phyloP scores from a whole-genome alignment of 495 filamentous ascomycete genomes.

The Penicillium macrosclerotiorum region DNA sequence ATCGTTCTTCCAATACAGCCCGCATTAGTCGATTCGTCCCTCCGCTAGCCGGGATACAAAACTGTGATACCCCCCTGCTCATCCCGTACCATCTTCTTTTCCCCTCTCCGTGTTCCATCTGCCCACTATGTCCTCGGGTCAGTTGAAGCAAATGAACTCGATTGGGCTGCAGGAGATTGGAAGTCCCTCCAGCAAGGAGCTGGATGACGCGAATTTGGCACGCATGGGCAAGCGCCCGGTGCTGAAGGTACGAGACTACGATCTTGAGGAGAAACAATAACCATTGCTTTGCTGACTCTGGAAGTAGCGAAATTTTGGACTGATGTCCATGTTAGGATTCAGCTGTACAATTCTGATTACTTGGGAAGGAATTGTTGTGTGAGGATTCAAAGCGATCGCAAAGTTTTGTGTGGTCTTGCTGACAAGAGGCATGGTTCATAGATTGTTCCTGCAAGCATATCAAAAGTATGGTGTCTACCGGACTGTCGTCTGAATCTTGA shows the following conservation, averaged over 20 bases:
- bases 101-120: background rate
- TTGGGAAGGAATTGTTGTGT: conserved; percentile 48
- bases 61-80: background rate
- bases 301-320: conserved; percentile 46
- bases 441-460: conserved; percentile 34
- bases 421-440: conserved; percentile 2
- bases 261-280: conserved; percentile 4
- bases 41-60: background rate
- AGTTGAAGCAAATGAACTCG: conserved; percentile 12
- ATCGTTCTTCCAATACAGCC: background rate
- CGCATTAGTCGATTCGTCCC: background rate
- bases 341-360: conserved; percentile 50
- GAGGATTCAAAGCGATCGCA: conserved; percentile 1
- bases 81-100: background rate
- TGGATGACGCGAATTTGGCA: conserved; percentile 41
- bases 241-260: conserved; percentile 29
- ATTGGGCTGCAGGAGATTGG: conserved; percentile 13
- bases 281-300: background rate
- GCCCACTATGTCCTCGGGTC: conserved; percentile 11
- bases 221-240: conserved; percentile 52
- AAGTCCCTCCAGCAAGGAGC: conserved; percentile 17
- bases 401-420: background rate
- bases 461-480: conserved; percentile 28
- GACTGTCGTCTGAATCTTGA: background rate
- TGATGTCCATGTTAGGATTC: conserved; percentile 51